Evolutionary conservation across 148 eudicot species (phyloP).

Genomic region (Vaccinium myrtillus): DNA sequence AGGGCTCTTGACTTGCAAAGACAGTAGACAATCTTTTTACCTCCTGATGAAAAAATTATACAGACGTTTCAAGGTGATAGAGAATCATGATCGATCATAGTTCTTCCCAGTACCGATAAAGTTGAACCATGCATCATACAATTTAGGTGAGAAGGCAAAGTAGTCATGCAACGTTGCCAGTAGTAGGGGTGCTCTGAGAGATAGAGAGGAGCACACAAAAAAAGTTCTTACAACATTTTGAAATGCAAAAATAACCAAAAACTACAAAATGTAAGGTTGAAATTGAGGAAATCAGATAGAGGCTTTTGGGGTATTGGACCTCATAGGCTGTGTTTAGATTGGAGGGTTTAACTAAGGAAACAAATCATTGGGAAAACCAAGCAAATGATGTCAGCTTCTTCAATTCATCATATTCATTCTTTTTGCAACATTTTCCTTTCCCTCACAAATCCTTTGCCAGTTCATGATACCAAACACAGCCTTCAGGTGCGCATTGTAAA

Average conservation of each 20-base stretch:
- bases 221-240: not conserved
- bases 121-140: not conserved
- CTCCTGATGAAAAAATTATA: slow-evolving; percentile 40
- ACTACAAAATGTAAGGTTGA: not conserved
- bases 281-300: not conserved
- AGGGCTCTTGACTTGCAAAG: slow-evolving; percentile 55
- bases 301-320: not conserved
- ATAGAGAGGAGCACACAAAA: not conserved
- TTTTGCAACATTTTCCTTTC: not conserved
- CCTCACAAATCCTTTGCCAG: not conserved
- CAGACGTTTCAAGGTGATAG: slow-evolving; percentile 3
- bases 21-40: slow-evolving; percentile 36
- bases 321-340: not conserved
- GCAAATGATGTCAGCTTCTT: not conserved
- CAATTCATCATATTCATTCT: not conserved
- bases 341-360: not conserved
- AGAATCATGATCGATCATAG: slow-evolving; percentile 9
- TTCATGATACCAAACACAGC: slow-evolving; percentile 5
- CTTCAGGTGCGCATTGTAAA: not conserved
- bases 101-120: not conserved
- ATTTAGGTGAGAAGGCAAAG: slow-evolving; percentile 4
- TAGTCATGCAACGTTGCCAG: not conserved
- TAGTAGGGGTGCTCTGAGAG: not conserved
- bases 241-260: not conserved
- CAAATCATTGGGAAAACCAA: not conserved